Evolutionary conservation across 2,329 filamentous ascomycete genomes (phyloP).

Genomic region (Botrytis fragariae): DNA sequence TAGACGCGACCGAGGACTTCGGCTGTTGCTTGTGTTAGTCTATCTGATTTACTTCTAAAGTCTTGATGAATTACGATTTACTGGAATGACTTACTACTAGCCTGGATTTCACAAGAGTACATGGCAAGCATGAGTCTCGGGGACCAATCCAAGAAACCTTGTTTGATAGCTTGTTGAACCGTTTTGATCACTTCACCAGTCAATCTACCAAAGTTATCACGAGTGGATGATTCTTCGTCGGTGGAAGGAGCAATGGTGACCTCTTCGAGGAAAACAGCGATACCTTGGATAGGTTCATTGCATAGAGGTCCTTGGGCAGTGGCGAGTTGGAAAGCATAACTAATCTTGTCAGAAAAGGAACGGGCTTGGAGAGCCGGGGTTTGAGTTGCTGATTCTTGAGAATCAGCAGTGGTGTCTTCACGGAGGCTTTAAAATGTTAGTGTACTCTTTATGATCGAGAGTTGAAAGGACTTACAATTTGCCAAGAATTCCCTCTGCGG

Average conservation of each 20-base stretch:
- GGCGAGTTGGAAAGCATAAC: slow-evolving; percentile 90
- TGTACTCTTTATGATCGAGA: too few species aligned
- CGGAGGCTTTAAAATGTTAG: slow-evolving; percentile 28
- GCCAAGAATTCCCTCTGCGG: slow-evolving; percentile 66
- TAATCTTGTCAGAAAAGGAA: slow-evolving; percentile 85
- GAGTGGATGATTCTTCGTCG: slow-evolving; percentile 53
- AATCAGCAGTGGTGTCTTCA: slow-evolving; percentile 31
- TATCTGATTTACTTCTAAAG: neutral
- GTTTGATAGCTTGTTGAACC: slow-evolving; percentile 76
- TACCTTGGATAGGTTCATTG: slow-evolving; percentile 87
- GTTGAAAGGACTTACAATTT: slow-evolving; percentile 55
- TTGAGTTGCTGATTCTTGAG: slow-evolving; percentile 44
- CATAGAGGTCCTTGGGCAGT: slow-evolving; percentile 87
- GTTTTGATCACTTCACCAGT: slow-evolving; percentile 93
- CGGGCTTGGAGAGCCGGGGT: slow-evolving; percentile 50
- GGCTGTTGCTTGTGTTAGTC: slow-evolving; percentile 46
- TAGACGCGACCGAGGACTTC: slow-evolving; percentile 96
- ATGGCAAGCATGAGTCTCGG: slow-evolving; percentile 93
- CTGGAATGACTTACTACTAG: slow-evolving; percentile 64
- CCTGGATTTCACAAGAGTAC: slow-evolving; percentile 98
- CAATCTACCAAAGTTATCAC: slow-evolving; percentile 71
- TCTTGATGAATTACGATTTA: neutral
- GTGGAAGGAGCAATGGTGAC: slow-evolving; percentile 59
- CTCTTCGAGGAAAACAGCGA: slow-evolving; percentile 87
- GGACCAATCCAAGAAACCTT: slow-evolving; percentile 92